Conservation (phyloP, 176 grass and related monocot species). For the Cymbopogon citratus region DNA sequence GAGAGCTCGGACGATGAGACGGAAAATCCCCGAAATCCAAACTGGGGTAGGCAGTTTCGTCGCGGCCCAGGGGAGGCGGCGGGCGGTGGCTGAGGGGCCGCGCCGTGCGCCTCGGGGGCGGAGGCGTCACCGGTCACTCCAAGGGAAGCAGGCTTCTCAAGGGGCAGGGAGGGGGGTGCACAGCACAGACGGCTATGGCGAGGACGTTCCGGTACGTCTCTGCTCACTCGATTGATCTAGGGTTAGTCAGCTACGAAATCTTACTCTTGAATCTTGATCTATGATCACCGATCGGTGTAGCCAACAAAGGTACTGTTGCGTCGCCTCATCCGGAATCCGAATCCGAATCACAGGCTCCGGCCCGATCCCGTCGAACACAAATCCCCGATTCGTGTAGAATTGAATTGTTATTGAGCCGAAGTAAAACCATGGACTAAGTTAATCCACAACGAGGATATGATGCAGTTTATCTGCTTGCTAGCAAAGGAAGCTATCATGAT, state of each 20-base stretch:
- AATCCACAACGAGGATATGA: background rate
- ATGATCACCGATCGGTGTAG: background rate
- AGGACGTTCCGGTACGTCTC: conserved; percentile 5
- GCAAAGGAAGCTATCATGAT: background rate
- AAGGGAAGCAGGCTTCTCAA: background rate
- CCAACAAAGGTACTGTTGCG: background rate
- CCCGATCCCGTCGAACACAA: background rate
- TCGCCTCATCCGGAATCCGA: background rate
- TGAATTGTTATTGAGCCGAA: background rate
- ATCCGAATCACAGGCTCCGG: background rate
- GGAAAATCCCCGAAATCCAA: background rate
- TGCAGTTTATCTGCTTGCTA: background rate
- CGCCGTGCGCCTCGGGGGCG: background rate
- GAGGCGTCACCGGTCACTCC: background rate
- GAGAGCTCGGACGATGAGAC: background rate
- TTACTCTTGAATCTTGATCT: background rate
- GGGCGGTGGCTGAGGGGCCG: background rate
- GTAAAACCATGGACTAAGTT: background rate
- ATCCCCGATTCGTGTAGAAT: background rate
- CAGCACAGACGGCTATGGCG: background rate
- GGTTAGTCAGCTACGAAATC: background rate
- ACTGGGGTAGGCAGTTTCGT: background rate
- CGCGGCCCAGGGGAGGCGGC: background rate
- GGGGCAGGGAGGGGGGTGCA: background rate
- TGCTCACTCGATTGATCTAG: background rate